phyloP scores from a whole-genome alignment of 106 monocot species.

The Iris macrosiphon region DNA sequence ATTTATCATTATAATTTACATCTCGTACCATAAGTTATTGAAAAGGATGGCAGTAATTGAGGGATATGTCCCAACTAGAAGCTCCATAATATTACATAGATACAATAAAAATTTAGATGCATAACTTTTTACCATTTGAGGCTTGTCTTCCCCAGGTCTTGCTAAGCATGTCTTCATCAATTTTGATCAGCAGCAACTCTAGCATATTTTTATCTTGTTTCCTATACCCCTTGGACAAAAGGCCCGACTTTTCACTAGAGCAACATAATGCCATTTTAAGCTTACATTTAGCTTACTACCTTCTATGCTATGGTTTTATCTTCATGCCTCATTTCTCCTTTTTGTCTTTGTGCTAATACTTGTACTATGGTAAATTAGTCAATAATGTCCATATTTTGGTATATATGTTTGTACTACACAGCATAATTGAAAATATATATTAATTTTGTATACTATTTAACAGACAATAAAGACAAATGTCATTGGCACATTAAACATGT shows the following conservation, averaged over 20 bases:
- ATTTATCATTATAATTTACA: no score
- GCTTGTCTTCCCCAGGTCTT: no score
- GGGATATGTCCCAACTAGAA: no score
- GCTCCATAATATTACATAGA: no score
- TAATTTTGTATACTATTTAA: background rate
- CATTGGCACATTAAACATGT: slow-evolving; percentile 64
- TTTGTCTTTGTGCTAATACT: slow-evolving; percentile 46
- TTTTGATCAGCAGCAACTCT: no score
- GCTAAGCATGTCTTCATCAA: no score
- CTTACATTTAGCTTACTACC: background rate
- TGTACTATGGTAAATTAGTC: no score
- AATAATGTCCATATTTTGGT: background rate
- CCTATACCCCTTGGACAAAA: slow-evolving; percentile 48
- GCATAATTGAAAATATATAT: background rate
- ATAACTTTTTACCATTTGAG: no score
- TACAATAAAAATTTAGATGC: no score
- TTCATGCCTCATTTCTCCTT: no score
- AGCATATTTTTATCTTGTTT: slow-evolving; percentile 45
- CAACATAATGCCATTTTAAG: slow-evolving; percentile 2
- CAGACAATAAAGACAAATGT: slow-evolving; percentile 71
- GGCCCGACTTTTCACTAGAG: slow-evolving; percentile 53
- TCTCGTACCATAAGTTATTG: no score
- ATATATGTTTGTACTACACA: background rate
- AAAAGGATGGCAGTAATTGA: no score
- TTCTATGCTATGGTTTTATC: background rate